phyloP scores from a whole-genome alignment of 331 rosid genomes.

The Acacia concinna region DNA sequence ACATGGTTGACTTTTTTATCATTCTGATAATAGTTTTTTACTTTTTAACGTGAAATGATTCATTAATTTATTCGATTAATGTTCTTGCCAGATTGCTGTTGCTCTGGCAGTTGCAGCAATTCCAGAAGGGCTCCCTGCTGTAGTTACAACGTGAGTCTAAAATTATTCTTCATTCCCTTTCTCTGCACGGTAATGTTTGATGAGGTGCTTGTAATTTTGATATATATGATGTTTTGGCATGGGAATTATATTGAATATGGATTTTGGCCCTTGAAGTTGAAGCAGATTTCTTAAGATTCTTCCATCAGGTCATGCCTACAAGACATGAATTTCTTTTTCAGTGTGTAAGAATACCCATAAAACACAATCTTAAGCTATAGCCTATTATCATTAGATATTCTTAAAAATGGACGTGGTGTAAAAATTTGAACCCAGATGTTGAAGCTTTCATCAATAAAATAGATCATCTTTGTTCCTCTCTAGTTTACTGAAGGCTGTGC shows the following conservation, averaged over 20 bases:
- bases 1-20: conserved; percentile 21
- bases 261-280: conserved; percentile 5
- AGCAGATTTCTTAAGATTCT: neutral
- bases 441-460: neutral
- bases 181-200: conserved; percentile 5
- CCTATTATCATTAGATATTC: neutral
- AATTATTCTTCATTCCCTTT: conserved; percentile 28
- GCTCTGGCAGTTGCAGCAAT: conserved; percentile 99
- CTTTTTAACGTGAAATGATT: conserved; percentile 30
- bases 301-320: conserved; percentile 5
- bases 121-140: conserved; percentile 99
- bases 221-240: conserved; percentile 25
- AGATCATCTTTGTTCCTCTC: conserved; percentile 6
- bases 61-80: conserved; percentile 29
- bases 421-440: neutral
- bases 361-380: conserved; percentile 14
- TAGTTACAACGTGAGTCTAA: conserved; percentile 89
- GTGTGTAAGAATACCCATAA: conserved; percentile 4
- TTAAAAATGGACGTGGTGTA: neutral
- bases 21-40: conserved; percentile 23
- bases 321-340: conserved; percentile 20
- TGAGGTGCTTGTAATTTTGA: conserved; percentile 16
- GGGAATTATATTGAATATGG: conserved; percentile 16
- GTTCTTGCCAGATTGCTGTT: conserved; percentile 83
- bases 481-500: conserved; percentile 10